These are phyloP conservation scores for Lupinus albus DNA, from an alignment of 306 rosid genomes.

Conservation along the genomic window DNA sequence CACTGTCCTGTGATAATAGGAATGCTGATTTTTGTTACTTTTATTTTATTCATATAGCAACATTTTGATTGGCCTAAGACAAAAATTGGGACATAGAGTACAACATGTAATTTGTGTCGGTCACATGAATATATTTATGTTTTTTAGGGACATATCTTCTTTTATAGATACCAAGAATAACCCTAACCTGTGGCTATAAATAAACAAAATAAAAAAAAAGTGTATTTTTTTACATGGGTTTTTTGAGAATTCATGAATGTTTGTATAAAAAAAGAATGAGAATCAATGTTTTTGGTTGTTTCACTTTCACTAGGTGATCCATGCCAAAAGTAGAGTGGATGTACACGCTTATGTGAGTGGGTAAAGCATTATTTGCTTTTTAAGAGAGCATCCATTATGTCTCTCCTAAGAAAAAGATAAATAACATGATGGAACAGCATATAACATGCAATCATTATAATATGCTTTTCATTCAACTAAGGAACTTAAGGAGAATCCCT, in stretches of 20 bases:
- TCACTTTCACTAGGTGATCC: constrained; percentile 43
- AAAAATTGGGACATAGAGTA: not conserved
- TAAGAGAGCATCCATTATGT: no score
- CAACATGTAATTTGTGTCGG: constrained; percentile 35
- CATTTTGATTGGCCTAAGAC: constrained; percentile 30
- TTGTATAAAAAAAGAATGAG: constrained; percentile 47
- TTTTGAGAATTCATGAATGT: constrained; percentile 35
- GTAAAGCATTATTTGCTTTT: constrained; percentile 50
- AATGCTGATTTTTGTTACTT: no score
- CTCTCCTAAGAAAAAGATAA: not conserved
- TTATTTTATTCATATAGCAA: no score
- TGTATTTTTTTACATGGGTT: not conserved
- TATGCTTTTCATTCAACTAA: constrained; percentile 34
- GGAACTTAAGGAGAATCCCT: constrained; percentile 34
- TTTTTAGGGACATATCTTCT: constrained; percentile 33
- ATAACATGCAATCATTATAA: constrained; percentile 47
- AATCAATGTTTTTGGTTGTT: constrained; percentile 48
- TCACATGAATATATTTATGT: constrained; percentile 44
- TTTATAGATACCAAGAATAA: constrained; percentile 42
- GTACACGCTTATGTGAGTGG: constrained; percentile 55
- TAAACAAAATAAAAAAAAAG: constrained; percentile 39
- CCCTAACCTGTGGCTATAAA: constrained; percentile 50
- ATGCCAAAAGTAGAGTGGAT: constrained; percentile 52
- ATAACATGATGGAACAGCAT: constrained; percentile 23
- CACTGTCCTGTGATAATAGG: no score